Conservation (phyloP, 1,284 basidiomycete genomes). For the Pulveroboletus sp. region DNA sequence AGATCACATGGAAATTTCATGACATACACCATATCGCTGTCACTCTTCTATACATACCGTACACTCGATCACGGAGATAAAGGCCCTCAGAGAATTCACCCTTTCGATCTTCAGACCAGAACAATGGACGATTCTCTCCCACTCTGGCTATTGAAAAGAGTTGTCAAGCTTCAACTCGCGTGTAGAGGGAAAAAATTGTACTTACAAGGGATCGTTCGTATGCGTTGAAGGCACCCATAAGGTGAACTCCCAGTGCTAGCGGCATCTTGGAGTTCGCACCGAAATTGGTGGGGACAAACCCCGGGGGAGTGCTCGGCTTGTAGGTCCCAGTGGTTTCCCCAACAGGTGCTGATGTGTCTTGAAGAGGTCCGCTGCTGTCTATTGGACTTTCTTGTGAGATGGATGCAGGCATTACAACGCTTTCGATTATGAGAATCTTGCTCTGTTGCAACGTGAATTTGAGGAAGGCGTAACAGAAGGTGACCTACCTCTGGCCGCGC, state of each 20-base stretch:
- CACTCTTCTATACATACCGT: not conserved
- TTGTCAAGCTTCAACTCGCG: too few relatives aligned
- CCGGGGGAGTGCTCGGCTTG: not conserved
- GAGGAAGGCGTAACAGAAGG: not conserved
- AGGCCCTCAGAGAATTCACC: not conserved
- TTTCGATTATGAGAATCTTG: constrained; percentile 9
- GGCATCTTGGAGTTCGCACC: constrained; percentile 8
- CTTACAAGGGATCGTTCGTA: not conserved
- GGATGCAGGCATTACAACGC: constrained; percentile 1
- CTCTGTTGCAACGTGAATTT: not conserved
- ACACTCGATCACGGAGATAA: constrained; percentile 8
- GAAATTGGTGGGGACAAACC: constrained; percentile 7
- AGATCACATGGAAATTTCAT: too few relatives aligned
- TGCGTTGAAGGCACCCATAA: constrained; percentile 11
- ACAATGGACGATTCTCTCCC: not conserved
- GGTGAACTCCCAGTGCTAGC: constrained; percentile 9
- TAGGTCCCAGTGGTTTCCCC: not conserved
- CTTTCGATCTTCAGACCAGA: not conserved
- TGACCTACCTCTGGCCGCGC: not conserved
- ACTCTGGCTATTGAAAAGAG: not conserved
- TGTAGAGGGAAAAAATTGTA: too few relatives aligned
- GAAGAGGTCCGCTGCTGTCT: not conserved
- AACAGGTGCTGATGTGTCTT: not conserved
- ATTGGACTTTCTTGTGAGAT: not conserved
- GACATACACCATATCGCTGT: too few relatives aligned